Percentiles rank a stretch among this genome's conserved stretches.
Conservation (phyloP, 1,139 yeast species). For the Wickerhamomyces sp. region DNA sequence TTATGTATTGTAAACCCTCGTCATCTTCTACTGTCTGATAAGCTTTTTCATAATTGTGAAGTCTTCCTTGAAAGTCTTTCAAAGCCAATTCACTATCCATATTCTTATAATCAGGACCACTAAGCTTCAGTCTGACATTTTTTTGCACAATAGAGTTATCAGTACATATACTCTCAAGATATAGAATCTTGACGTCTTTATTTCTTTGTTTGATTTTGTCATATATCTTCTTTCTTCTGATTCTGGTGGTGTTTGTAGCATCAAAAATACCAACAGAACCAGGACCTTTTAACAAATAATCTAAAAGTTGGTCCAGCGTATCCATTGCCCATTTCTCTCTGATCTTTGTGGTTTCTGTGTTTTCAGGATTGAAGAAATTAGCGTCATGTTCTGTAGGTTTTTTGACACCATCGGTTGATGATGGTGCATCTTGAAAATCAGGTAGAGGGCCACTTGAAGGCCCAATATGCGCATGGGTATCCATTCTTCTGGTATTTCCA, state of each 20-base stretch:
- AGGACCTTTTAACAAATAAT: slow-evolving; percentile 70
- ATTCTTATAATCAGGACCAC: slow-evolving; percentile 88
- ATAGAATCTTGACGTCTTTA: slow-evolving; percentile 67
- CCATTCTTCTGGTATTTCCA: slow-evolving; percentile 84
- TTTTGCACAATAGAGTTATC: slow-evolving; percentile 73
- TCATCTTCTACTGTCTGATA: slow-evolving; percentile 85
- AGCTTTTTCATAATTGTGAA: slow-evolving; percentile 80
- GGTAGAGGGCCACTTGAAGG: slow-evolving; percentile 73
- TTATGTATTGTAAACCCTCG: slow-evolving; percentile 79
- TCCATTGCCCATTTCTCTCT: slow-evolving; percentile 97
- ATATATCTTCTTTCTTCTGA: slow-evolving; percentile 63
- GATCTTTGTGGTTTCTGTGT: slow-evolving; percentile 55
- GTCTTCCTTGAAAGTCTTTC: slow-evolving; percentile 75
- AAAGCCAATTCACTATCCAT: slow-evolving; percentile 83
- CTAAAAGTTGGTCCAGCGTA: slow-evolving; percentile 78
- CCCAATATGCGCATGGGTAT: slow-evolving; percentile 53
- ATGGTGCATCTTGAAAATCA: slow-evolving; percentile 29
- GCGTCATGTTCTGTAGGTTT: slow-evolving; percentile 52
- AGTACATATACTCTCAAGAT: slow-evolving; percentile 82
- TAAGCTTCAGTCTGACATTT: slow-evolving; percentile 76
- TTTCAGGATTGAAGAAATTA: slow-evolving; percentile 80
- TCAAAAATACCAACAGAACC: slow-evolving; percentile 95
- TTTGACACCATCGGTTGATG: slow-evolving; percentile 3
- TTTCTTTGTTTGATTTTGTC: slow-evolving; percentile 67
- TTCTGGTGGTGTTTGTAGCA: slow-evolving; percentile 87